phyloP scores from a whole-genome alignment of 2,329 filamentous ascomycete genomes.

The Didymella pinodella region DNA sequence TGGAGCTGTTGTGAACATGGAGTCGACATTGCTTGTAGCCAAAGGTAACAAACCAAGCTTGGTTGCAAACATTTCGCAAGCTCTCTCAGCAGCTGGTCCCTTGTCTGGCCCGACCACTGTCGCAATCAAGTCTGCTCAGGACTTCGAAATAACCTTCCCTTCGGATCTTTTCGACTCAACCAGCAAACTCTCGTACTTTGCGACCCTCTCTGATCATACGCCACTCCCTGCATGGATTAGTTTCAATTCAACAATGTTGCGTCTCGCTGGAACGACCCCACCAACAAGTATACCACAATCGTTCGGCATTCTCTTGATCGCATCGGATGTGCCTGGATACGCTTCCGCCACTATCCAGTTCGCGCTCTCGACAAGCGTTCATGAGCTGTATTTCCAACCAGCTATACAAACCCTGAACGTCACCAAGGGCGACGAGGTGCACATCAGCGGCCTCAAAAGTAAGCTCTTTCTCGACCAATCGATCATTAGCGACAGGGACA shows the following conservation, averaged over 20 bases:
- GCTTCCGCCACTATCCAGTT: conserved; percentile 71
- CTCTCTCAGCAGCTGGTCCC: conserved; percentile 66
- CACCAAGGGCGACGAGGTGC: conserved; percentile 41
- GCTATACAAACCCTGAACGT: conserved; percentile 47
- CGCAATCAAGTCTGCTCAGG: conserved; percentile 45
- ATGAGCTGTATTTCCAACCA: conserved; percentile 71
- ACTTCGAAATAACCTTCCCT: conserved; percentile 55
- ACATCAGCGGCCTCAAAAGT: conserved; percentile 41
- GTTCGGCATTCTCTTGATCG: conserved; percentile 76
- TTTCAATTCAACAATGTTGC: conserved; percentile 71
- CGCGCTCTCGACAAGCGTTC: conserved; percentile 74
- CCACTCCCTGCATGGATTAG: conserved; percentile 84
- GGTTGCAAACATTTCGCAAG: conserved; percentile 64
- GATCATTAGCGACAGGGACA: conserved; percentile 57
- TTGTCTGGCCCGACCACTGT: conserved; percentile 67
- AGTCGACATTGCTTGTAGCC: conserved; percentile 75
- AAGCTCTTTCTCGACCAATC: conserved; percentile 49
- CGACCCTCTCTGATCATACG: conserved; percentile 77
- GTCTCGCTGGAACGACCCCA: conserved; percentile 76
- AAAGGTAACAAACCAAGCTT: conserved; percentile 63
- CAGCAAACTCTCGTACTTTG: conserved; percentile 73
- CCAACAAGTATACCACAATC: conserved; percentile 71
- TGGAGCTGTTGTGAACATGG: conserved; percentile 67
- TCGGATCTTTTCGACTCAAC: conserved; percentile 68
- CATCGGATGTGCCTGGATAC: conserved; percentile 82